A percentile compares a stretch with the other conserved stretches of the same genome.
Conservation (phyloP, 2,329 filamentous ascomycete genomes). For the Hymenoscyphus scutula region DNA sequence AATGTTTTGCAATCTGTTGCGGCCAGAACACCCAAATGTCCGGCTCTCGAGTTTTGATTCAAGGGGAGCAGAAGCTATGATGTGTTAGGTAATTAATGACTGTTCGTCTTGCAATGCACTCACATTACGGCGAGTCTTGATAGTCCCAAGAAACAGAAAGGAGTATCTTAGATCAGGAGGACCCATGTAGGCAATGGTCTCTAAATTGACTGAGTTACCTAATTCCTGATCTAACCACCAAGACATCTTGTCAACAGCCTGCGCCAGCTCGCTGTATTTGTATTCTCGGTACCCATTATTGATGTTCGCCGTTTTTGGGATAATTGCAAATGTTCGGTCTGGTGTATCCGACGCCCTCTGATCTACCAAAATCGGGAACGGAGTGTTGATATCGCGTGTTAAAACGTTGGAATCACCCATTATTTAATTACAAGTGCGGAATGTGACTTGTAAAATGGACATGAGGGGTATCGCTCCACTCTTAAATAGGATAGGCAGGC, state of each 20-base stretch:
- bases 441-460: not conserved
- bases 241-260: constrained; percentile 6
- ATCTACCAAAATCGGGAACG: not conserved
- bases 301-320: not conserved
- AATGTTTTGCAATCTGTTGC: constrained; percentile 5
- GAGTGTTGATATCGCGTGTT: not conserved
- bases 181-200: constrained; percentile 9
- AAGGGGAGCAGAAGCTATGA: constrained; percentile 7
- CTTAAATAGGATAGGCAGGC: constrained; percentile 2
- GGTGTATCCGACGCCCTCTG: not conserved
- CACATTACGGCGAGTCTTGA: constrained; percentile 3
- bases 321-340: constrained; percentile 2
- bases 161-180: constrained; percentile 7
- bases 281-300: constrained; percentile 8
- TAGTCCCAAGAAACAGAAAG: not conserved
- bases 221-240: constrained; percentile 9
- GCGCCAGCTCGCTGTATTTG: constrained; percentile 8
- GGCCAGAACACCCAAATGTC: constrained; percentile 8
- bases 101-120: not conserved
- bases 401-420: not conserved
- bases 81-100: not conserved
- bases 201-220: not conserved
- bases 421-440: not conserved
- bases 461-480: not conserved
- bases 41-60: constrained; percentile 8